Percentiles rank a stretch among this genome's conserved stretches.
phyloP scores from a whole-genome alignment of 441 rosid genomes.

The Eruca vesicaria region DNA sequence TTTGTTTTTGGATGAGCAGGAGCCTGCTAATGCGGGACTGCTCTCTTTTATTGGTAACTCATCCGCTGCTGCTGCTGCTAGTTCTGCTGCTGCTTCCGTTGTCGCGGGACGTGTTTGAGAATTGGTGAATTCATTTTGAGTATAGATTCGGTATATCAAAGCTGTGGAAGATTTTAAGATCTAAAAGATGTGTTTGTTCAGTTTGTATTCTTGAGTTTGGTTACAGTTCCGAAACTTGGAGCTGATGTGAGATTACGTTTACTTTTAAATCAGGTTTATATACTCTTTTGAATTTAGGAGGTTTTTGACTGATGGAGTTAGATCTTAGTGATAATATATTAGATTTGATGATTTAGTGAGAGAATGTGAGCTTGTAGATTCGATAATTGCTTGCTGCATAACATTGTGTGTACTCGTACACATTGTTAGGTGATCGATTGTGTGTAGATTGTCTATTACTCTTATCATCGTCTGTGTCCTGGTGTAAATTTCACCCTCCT shows the following conservation, averaged over 20 bases:
- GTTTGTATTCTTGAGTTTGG: too few species aligned
- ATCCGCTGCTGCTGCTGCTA: conserved; percentile 50
- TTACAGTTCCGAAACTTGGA: too few species aligned
- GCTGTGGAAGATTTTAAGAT: too few species aligned
- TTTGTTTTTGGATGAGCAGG: conserved; percentile 64
- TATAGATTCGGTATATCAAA: too few species aligned
- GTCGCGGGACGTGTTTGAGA: conserved; percentile 49
- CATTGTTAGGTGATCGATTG: not conserved
- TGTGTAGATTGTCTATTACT: too few species aligned
- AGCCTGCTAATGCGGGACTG: conserved; percentile 47
- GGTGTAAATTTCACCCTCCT: not conserved
- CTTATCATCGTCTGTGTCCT: too few species aligned
- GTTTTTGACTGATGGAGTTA: too few species aligned
- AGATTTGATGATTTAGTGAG: not conserved
- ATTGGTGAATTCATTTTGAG: too few species aligned
- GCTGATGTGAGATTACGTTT: too few species aligned
- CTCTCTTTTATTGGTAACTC: conserved; percentile 60
- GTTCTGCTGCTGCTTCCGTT: conserved; percentile 47
- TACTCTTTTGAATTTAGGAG: too few species aligned
- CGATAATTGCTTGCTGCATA: not conserved
- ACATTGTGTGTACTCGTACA: not conserved
- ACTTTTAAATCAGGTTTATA: too few species aligned
- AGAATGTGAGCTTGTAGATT: not conserved
- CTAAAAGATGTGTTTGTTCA: too few species aligned
- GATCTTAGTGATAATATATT: not conserved